Evolutionary conservation across 768 basidiomycete genomes (phyloP).

Genomic region (Dioszegia crocea): DNA sequence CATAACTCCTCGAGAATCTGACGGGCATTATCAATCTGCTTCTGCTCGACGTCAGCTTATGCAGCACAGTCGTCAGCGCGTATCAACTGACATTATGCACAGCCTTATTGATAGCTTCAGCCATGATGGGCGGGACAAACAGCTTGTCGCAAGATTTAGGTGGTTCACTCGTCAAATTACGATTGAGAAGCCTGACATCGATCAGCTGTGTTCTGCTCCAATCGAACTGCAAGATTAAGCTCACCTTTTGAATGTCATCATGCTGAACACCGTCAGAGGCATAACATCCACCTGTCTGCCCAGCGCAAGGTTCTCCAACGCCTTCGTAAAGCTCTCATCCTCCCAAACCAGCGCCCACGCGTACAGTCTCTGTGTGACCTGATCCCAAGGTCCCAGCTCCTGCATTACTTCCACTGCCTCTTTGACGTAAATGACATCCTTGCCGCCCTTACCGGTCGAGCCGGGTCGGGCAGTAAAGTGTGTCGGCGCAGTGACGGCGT

Average conservation of each 20-base stretch:
- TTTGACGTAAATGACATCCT: constrained; percentile 8
- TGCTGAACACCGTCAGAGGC: constrained; percentile 45
- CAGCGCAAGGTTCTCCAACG: constrained; percentile 42
- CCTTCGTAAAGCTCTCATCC: constrained; percentile 38
- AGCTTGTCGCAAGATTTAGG: constrained; percentile 43
- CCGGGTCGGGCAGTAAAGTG: not conserved
- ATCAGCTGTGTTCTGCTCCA: constrained; percentile 7
- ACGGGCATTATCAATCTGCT: constrained; percentile 37
- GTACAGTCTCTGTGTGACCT: constrained; percentile 45
- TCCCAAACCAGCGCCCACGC: constrained; percentile 48
- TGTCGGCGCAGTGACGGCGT: constrained; percentile 9
- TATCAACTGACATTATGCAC: constrained; percentile 39
- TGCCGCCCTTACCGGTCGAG: not conserved
- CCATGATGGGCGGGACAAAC: constrained; percentile 47
- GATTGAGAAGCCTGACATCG: constrained; percentile 24
- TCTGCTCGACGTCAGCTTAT: constrained; percentile 19
- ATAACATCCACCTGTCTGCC: constrained; percentile 45
- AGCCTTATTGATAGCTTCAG: constrained; percentile 47
- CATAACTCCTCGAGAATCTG: constrained; percentile 47
- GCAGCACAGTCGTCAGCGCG: not conserved
- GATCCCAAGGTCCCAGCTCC: constrained; percentile 42
- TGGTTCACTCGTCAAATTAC: constrained; percentile 35
- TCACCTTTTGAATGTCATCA: constrained; percentile 48
- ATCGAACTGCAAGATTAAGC: not conserved
- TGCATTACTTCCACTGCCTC: not conserved